Percentiles rank a stretch among this genome's conserved stretches.
Conservation (phyloP, 805 yeast species). For the Wickerhamomyces kurtzmanii region DNA sequence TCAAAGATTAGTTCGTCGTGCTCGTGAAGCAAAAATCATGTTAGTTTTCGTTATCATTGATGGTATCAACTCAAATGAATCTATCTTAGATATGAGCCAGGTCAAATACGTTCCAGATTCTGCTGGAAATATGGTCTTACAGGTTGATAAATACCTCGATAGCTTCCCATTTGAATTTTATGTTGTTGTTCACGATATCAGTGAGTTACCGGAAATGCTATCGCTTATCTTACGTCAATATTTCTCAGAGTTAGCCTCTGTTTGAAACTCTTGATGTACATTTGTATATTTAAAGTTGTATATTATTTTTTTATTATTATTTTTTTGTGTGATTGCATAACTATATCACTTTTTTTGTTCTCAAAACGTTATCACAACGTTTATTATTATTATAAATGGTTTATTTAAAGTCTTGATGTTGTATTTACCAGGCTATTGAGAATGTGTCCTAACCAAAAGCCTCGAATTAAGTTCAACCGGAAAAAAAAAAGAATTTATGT, state of each 20-base stretch:
- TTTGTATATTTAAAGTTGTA: too few relatives aligned
- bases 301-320: too few relatives aligned
- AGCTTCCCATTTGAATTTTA: constrained; percentile 95
- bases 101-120: constrained; percentile 70
- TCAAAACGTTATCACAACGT: too few relatives aligned
- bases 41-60: constrained; percentile 90
- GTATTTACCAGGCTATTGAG: too few relatives aligned
- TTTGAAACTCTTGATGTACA: too few relatives aligned
- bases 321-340: too few relatives aligned
- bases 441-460: too few relatives aligned
- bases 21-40: constrained; percentile 89
- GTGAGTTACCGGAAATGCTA: constrained; percentile 86
- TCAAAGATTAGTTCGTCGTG: constrained; percentile 77
- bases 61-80: constrained; percentile 75
- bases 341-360: too few relatives aligned
- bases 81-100: constrained; percentile 91
- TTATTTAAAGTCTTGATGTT: too few relatives aligned
- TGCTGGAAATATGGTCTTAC: constrained; percentile 59
- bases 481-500: too few relatives aligned
- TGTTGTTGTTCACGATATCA: constrained; percentile 83
- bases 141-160: constrained; percentile 80
- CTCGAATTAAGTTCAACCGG: too few relatives aligned
- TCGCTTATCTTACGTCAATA: constrained; percentile 86
- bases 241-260: constrained; percentile 60
- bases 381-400: too few relatives aligned